phyloP scores from a whole-genome alignment of 202 grass and related monocot species.

The Hordeum pubiflorum region DNA sequence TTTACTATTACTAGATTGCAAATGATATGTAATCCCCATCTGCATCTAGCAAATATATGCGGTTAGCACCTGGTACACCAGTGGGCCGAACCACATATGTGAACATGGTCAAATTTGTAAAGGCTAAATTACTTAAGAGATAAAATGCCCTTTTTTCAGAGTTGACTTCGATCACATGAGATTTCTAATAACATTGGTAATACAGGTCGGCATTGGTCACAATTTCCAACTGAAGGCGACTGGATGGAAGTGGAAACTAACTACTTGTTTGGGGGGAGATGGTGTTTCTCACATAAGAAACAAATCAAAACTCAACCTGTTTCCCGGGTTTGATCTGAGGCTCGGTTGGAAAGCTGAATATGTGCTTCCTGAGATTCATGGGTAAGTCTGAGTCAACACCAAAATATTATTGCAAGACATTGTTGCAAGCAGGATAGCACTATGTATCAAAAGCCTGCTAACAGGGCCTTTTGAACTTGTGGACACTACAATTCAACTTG shows the following conservation, averaged over 20 bases:
- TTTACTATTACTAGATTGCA: not conserved
- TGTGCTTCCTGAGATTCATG: conserved; percentile 85
- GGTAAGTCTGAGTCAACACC: conserved; percentile 35
- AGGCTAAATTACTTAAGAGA: not conserved
- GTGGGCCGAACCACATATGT: not conserved
- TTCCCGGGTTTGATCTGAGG: conserved; percentile 87
- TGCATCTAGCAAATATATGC: not conserved
- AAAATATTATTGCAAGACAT: not conserved
- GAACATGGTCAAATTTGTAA: not conserved
- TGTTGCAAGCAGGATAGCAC: not conserved
- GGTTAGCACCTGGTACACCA: not conserved
- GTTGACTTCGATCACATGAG: not conserved
- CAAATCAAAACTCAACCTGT: conserved; percentile 74
- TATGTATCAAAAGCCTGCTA: not conserved
- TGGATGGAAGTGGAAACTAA: conserved; percentile 95
- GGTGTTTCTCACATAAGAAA: conserved; percentile 89
- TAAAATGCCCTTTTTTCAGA: not conserved
- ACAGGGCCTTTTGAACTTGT: not conserved
- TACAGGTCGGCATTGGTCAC: conserved; percentile 81
- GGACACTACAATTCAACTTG: not conserved
- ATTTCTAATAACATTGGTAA: not conserved
- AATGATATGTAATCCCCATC: not conserved
- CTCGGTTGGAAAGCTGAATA: conserved; percentile 94
- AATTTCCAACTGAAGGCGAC: conserved; percentile 74
- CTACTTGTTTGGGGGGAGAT: conserved; percentile 83